Base-by-base conservation (phyloP, 768 basidiomycete genomes). In the Mycena polygramma region DNA sequence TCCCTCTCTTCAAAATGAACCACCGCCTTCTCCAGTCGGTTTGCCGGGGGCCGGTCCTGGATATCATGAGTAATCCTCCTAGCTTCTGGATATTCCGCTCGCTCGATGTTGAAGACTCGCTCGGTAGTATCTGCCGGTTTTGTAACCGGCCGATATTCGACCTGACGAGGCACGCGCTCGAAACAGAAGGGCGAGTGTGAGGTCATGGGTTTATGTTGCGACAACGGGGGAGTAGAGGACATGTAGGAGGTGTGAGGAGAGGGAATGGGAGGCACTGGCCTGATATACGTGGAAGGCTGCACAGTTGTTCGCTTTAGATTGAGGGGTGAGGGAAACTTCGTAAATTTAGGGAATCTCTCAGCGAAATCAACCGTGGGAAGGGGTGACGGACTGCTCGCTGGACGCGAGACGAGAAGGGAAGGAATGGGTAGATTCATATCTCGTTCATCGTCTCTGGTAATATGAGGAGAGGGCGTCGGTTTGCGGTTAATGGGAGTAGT, bases 61-160 rank as follows among this genome's bases (percentile, higher is more conserved):
- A 35, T n/a, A 7, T 48, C 19, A n/a, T 19, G 15, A 22, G 26
- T 22, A 2, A 11, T 35, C 17, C 13, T 48, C 30, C 26, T 13
- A 2, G 14, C 30, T 35, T 35, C 45, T 2, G 30, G 57, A 46
- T 15, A 43, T 24, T 9, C 43, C 30, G 11, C 24, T 36, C 45
- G 59, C 49, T n/a, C 59, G 46, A 60, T 17, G 13, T 48, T 60
- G 46, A 60, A 49, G 19, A 60, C 22, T 36, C 30, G 59, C 20
- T 60, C 35, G 59, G 59, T 37, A 30, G 30, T 6, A 46, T 49
- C n/a, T 36, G 11, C 11, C 8, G 48, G 22, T 11, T 24, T 49
- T 17, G 46, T 14, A n/a, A 43, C 3, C 1, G 1, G 46, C 15
- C 30, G 14, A 9, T 20, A 36, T n/a, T 37, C 58, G 58, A 36